Base-by-base conservation (phyloP, 2,329 filamentous ascomycete genomes). In the Penicillium sp. region DNA sequence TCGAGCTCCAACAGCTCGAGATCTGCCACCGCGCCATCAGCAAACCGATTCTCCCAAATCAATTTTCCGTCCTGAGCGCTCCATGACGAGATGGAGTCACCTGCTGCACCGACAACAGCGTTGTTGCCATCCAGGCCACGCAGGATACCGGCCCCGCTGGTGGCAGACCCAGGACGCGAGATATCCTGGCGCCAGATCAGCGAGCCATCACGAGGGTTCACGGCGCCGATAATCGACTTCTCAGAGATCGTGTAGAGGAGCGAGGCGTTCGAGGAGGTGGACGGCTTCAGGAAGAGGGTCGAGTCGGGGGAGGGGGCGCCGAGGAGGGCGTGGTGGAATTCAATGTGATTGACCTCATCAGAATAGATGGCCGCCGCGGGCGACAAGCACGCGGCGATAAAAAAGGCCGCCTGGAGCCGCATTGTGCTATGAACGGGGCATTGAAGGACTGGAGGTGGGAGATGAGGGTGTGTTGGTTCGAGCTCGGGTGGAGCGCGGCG, bases 271-370 rank as follows among this genome's bases (percentile, higher is more conserved):
- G 94, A 93, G 69, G 89, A 87, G 65, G 87, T 85, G 72, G 90
- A 86, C 42, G 95, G 94, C 70, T 89, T 90, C 80, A 97, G 92
- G 86, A 98, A 98, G 85, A 98, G 96, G 70, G 94, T 97, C 64
- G 92, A 91, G 65, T 91, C 87, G 75, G 87, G 83, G 76, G 90
- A 90, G 58, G 95, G 93, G 40, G 91, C 81, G 73, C 95, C 95
- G 72, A 99, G 83, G 53, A 98, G 88, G 67, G 91, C 88, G 81
- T 96, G 89, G 80, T 98, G 94, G 81, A 93, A 98, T 80, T 99
- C 95, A 76, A 96, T 87, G 71, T 92, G 86, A 81, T 89, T 93
- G 69, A 96, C 93, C 78, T 99, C 94, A 75, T 99, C 95, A 69
- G 86, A 84, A 81, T 93, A 97, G 63, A 98, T 88, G 67, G 93